Base-by-base conservation (phyloP, 2,329 filamentous ascomycete species). In the Epichloe bromicola region DNA sequence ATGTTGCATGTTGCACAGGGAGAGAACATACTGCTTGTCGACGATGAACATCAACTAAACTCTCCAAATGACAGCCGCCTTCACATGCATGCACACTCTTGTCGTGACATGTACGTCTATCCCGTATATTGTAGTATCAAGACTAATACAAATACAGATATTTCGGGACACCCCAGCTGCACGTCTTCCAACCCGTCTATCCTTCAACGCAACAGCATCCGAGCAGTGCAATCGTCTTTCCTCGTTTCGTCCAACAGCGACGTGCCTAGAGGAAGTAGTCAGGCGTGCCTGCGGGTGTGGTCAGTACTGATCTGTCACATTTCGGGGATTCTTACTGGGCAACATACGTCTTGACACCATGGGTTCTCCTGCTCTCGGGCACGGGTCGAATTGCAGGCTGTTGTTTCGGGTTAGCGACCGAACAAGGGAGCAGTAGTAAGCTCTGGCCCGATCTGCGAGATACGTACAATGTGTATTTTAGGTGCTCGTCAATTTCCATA, bases 401-500 rank as follows among this genome's bases (percentile, higher is more conserved):
- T 19, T 53, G 5, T 14, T 37, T 30, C 37, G 46, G 20, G 55
- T 68, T 58, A 70, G 63, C 55, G 10, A 33, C 39, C n/a, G 38
- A 44, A 44, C 2, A 17, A 44, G n/a, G 15, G 4, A 51, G 12
- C 7, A 7, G 23, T 12, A 33, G 23, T 3, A 15, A 4, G 12
- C 11, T 44, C 20, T 30, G 14, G 11, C 12, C 10, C 5, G 23
- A 55, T 11, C 11, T 26, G 11, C 15, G 19, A 44, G 19, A 33
- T 36, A 83, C 89, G 70, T 79, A 96, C 91, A 98, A 97, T 64
- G 93, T 97, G 73, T 97, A 98, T 76, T 98, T 97, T 66, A 98
- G 74, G 69, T 97, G 90, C 73, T 98, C 93, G 59, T 97, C 93
- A 69, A 98, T 98, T 72, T 97, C 93, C 93, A 98, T 98, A 69